These are phyloP conservation scores for Exophiala sideris DNA, from an alignment of 2,329 filamentous ascomycete genomes.

Conservation along the genomic window DNA sequence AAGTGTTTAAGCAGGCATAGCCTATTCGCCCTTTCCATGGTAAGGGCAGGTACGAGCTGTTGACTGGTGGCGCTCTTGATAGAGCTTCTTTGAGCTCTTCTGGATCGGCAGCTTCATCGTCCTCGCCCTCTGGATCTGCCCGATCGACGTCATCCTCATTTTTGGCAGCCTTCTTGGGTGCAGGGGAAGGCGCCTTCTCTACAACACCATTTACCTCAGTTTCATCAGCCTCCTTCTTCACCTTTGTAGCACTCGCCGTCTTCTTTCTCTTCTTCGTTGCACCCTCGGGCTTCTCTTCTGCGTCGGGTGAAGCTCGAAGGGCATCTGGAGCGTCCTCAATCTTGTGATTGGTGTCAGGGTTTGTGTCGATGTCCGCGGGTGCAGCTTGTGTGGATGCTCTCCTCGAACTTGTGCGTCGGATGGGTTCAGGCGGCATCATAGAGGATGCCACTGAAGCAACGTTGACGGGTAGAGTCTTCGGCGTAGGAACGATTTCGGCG, in stretches of 20 bases:
- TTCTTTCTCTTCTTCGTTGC: constrained; percentile 11
- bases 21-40: constrained; percentile 88
- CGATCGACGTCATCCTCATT: constrained; percentile 27
- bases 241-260: neutral
- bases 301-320: constrained; percentile 32
- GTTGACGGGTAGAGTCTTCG: neutral
- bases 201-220: constrained; percentile 11
- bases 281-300: constrained; percentile 9
- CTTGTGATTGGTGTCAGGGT: constrained; percentile 30
- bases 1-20: constrained; percentile 92
- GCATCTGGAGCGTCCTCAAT: constrained; percentile 30
- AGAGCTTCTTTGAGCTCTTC: constrained; percentile 58
- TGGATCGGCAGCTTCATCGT: constrained; percentile 48
- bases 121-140: constrained; percentile 54
- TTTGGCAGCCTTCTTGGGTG: constrained; percentile 27
- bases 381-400: constrained; percentile 19
- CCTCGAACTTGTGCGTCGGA: constrained; percentile 27
- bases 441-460: constrained; percentile 5
- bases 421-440: constrained; percentile 19
- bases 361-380: constrained; percentile 26
- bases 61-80: constrained; percentile 68
- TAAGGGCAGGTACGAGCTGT: constrained; percentile 77
- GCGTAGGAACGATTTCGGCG: constrained; percentile 1
- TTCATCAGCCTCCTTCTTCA: constrained; percentile 6
- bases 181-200: constrained; percentile 16